Percentiles rank a stretch among this genome's conserved stretches.
These are phyloP conservation scores for Aureobasidium sp. DNA, from an alignment of 2,329 filamentous ascomycete genomes.

Conservation along the genomic window DNA sequence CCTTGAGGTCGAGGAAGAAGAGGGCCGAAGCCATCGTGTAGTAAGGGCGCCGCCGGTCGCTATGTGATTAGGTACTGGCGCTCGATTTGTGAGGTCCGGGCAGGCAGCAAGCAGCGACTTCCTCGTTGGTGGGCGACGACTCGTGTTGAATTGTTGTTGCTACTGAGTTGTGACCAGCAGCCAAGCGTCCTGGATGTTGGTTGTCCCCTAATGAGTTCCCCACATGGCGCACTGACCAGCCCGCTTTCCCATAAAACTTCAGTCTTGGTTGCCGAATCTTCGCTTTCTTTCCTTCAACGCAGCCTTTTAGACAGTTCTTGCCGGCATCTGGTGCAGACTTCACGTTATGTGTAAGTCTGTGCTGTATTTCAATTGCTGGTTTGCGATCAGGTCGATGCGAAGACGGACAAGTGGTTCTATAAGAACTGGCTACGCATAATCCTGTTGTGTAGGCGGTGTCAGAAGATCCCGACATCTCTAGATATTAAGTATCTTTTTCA, in stretches of 20 bases:
- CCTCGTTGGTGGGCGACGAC: background rate
- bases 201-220: background rate
- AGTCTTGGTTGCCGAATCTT: background rate
- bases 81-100: background rate
- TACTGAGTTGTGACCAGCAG: background rate
- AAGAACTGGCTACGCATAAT: constrained; percentile 66
- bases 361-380: constrained; percentile 52
- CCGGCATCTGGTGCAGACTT: constrained; percentile 51
- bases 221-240: background rate
- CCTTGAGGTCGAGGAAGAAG: constrained; percentile 99
- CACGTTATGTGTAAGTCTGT: constrained; percentile 62
- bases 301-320: constrained; percentile 80
- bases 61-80: background rate
- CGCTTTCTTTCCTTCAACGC: constrained; percentile 45
- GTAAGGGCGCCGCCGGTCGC: background rate
- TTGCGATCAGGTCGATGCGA: constrained; percentile 55
- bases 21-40: constrained; percentile 83
- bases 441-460: constrained; percentile 72
- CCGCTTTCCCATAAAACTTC: constrained; percentile 3
- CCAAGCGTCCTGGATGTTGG: background rate
- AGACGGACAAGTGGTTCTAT: constrained; percentile 54
- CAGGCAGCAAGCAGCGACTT: background rate
- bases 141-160: constrained; percentile 2
- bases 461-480: constrained; percentile 64
- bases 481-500: background rate